Evolutionary conservation across 2,329 filamentous ascomycete genomes (phyloP).

Genomic region (Paracoccidioides lutzii): DNA sequence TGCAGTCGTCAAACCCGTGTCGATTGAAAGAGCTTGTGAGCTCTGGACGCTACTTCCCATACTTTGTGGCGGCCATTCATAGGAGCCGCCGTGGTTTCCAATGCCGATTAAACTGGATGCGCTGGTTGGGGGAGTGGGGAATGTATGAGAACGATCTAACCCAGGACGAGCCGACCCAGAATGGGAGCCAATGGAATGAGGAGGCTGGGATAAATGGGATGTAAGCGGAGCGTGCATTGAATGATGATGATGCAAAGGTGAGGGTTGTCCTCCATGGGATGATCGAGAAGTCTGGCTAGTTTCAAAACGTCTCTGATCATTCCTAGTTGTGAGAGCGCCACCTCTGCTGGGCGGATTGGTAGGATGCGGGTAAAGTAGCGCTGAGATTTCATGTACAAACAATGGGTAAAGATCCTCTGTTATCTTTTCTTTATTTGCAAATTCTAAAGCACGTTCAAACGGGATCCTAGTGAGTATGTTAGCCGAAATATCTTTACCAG

Average conservation of each 20-base stretch:
- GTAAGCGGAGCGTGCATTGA: conserved; percentile 48
- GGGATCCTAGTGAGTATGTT: conserved; percentile 54
- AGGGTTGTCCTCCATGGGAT: conserved; percentile 55
- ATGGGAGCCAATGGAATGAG: conserved; percentile 47
- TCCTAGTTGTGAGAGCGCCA: conserved; percentile 67
- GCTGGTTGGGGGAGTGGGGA: conserved; percentile 85
- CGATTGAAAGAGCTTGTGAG: conserved; percentile 64
- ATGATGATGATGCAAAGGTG: conserved; percentile 49
- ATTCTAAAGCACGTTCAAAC: conserved; percentile 92
- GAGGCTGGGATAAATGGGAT: conserved; percentile 48
- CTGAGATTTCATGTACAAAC: conserved; percentile 94
- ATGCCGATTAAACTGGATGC: conserved; percentile 76
- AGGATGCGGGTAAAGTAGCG: conserved; percentile 73
- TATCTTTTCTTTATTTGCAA: conserved; percentile 99
- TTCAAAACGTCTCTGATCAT: conserved; percentile 61
- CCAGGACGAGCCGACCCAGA: conserved; percentile 51
- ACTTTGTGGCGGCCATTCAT: conserved; percentile 61
- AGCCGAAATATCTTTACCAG: background rate
- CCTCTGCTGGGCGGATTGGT: conserved; percentile 39
- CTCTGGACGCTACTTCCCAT: conserved; percentile 50
- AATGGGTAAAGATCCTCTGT: conserved; percentile 88
- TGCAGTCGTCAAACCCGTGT: conserved; percentile 62
- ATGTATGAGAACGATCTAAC: conserved; percentile 77
- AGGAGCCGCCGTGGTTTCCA: conserved; percentile 58
- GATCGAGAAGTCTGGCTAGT: conserved; percentile 42